Conservation (phyloP, 805 yeast species). For the Nakazawaea ernobii region DNA sequence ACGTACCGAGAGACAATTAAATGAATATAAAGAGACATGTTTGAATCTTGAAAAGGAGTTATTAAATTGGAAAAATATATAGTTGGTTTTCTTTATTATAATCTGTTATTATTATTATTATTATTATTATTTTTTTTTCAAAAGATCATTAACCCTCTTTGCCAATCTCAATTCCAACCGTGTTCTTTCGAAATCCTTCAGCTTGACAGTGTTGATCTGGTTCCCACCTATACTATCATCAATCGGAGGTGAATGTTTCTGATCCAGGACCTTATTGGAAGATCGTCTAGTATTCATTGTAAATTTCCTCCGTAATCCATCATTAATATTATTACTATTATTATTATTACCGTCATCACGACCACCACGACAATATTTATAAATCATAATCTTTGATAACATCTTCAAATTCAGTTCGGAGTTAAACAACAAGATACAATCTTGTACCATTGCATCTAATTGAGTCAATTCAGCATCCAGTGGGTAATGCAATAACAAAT, state of each 20-base stretch:
- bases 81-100: too few species aligned
- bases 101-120: too few species aligned
- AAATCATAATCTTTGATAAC: slow-evolving; percentile 7
- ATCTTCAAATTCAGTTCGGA: slow-evolving; percentile 1
- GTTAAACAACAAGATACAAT: slow-evolving; percentile 7
- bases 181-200: slow-evolving; percentile 38
- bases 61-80: slow-evolving; percentile 37
- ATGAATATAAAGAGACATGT: slow-evolving; percentile 47
- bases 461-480: slow-evolving; percentile 1
- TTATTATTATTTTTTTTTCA: slow-evolving; percentile 20
- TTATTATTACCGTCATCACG: neutral
- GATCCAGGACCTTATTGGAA: neutral
- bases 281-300: too few species aligned
- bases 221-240: slow-evolving; percentile 10
- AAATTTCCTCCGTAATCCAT: neutral
- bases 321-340: too few species aligned
- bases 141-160: slow-evolving; percentile 34
- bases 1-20: slow-evolving; percentile 51
- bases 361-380: slow-evolving; percentile 1
- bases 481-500: slow-evolving; percentile 46
- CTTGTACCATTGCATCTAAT: slow-evolving; percentile 1
- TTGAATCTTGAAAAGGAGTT: slow-evolving; percentile 51
- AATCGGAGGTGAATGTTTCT: neutral
- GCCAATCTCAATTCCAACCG: slow-evolving; percentile 44
- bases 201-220: neutral